Evolutionary conservation across 139 green algal genomes (phyloP), one percentile per base, ranked within the genome.

Genomic region (Mesotaenium endlicherianum): DNA sequence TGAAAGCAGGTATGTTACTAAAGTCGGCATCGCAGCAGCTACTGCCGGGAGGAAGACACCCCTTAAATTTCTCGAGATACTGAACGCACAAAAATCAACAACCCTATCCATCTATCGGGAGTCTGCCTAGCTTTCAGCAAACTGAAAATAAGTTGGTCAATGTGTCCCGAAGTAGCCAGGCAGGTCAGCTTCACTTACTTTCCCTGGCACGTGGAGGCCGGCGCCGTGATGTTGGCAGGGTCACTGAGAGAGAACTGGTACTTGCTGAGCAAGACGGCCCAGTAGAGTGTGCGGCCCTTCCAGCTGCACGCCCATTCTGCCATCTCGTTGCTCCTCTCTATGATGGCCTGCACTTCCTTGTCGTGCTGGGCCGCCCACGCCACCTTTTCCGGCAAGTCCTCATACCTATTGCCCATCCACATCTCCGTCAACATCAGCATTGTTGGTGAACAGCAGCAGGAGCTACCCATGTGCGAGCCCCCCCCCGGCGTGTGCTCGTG

Each of bases 271-370:
- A 83, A 26, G 17, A 84, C 14, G 26, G 34, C 77, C 77, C 77
- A 84, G 57, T 84, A 84, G 14, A 84, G 77, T 1, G 77, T 84
- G 20, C 77, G 57, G 26, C 77, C 77, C 3, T 8, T 53, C 77
- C 77, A 84, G 20, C 53, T 57, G 57, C 77, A 84, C 17, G 45
- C 77, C 3, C 38, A 74, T 53, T 47, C 4, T 20, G 77, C 77
- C 4, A 84, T 43, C n/a, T 55, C 34, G 68, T 84, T 84, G 69
- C 53, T 53, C 17, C 1, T 38, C 36, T 79, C 16, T n/a, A 84
- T 53, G 31, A 84, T 71, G 31, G 36, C 20, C 59, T 43, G 53
- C 64, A 44, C 77, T 17, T 84, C 42, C 57, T n/a, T 30, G 36
- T 84, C 77, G 47, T 84, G 31, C 47, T 79, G 31, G 31, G 49